A percentile compares a stretch with the other conserved stretches of the same genome.
phyloP scores from a whole-genome alignment of 768 basidiomycete genomes.

The Russula dissimulans region DNA sequence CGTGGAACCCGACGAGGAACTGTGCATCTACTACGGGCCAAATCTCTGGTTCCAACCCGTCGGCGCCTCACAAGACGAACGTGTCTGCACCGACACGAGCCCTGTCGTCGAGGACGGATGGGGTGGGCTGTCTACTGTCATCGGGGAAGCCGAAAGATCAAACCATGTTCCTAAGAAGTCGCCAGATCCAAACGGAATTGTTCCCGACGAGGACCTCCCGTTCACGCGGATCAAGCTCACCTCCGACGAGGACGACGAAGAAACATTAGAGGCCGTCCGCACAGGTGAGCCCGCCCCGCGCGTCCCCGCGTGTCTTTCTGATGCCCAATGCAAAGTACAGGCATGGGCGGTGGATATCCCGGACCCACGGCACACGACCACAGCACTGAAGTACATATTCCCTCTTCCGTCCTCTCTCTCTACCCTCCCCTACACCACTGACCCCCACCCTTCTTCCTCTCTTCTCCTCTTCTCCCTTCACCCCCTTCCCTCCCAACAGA shows the following conservation, averaged over 20 bases:
- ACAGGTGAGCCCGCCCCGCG: conserved; percentile 36
- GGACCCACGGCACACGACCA: conserved; percentile 46
- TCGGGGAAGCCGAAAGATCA: conserved; percentile 13
- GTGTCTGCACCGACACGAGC: neutral
- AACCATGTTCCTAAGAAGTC: conserved; percentile 19
- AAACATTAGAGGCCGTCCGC: conserved; percentile 44
- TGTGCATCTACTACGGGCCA: conserved; percentile 71
- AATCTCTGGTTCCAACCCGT: conserved; percentile 53
- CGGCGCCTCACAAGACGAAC: conserved; percentile 15
- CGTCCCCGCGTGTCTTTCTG: neutral
- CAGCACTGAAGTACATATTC: conserved; percentile 49
- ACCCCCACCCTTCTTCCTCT: neutral
- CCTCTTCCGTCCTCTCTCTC: too few relatives aligned
- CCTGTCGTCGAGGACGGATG: conserved; percentile 33
- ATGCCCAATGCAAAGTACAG: conserved; percentile 35
- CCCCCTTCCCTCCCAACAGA: conserved; percentile 30
- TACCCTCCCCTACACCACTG: too few relatives aligned
- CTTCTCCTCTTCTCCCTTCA: too few relatives aligned
- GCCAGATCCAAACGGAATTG: conserved; percentile 37
- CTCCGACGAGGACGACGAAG: conserved; percentile 53
- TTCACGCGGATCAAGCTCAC: conserved; percentile 52
- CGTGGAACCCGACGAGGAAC: conserved; percentile 55
- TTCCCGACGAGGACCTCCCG: conserved; percentile 53
- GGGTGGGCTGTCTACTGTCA: conserved; percentile 33
- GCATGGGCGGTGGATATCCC: conserved; percentile 76